Conservation (phyloP, 805 yeast genomes). For the Saccharomycopsis oosterbeekiorum region DNA sequence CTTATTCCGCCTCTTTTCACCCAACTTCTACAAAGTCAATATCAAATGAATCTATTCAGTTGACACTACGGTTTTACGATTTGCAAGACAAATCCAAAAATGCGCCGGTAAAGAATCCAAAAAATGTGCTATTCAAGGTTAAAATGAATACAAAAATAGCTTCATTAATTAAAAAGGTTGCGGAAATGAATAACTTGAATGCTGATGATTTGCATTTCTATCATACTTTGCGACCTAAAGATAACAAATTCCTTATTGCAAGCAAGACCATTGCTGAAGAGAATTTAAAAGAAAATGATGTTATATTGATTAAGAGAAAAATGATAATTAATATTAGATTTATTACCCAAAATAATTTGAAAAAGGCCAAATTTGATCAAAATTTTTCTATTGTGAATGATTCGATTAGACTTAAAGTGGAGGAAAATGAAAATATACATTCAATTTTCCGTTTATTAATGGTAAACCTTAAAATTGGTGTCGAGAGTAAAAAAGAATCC, state of each 20-base stretch:
- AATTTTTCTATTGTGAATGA: background rate
- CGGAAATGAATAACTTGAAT: slow-evolving; percentile 1
- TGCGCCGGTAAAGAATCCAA: background rate
- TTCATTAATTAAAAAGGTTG: slow-evolving; percentile 11
- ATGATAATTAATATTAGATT: slow-evolving; percentile 11
- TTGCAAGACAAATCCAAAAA: slow-evolving; percentile 6
- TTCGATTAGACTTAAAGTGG: slow-evolving; percentile 10
- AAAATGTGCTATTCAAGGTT: slow-evolving; percentile 14
- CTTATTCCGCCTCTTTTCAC: background rate
- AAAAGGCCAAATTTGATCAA: slow-evolving; percentile 2
- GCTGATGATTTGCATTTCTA: slow-evolving; percentile 14
- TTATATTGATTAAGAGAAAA: slow-evolving; percentile 9
- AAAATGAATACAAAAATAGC: slow-evolving; percentile 10
- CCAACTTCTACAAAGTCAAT: background rate
- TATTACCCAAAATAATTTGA: background rate
- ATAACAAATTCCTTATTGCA: slow-evolving; percentile 8
- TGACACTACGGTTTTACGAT: slow-evolving; percentile 13
- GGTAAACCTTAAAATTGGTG: background rate
- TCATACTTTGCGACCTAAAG: background rate
- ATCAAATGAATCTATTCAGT: slow-evolving; percentile 5
- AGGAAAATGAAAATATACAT: slow-evolving; percentile 2
- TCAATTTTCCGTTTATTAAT: background rate
- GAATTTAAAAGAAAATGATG: slow-evolving; percentile 9
- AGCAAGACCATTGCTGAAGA: slow-evolving; percentile 7
- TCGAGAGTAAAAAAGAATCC: background rate